Evolutionary conservation across 164 flowering plant genomes (phyloP), one percentile per base, ranked within the genome.

Genomic region (Nelumbo lutea): DNA sequence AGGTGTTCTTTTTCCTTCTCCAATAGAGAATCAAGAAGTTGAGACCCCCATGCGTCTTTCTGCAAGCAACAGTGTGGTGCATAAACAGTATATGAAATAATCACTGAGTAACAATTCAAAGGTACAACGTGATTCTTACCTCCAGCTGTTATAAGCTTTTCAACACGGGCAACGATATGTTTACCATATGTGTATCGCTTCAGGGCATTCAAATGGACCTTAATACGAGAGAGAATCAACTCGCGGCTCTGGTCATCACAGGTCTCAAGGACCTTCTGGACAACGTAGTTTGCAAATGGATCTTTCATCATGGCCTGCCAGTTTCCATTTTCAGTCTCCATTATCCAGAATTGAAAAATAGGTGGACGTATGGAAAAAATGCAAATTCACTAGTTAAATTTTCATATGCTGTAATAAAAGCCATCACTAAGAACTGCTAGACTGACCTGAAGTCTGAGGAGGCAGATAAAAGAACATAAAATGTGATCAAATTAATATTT

Each of bases 261-360:
- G 6, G 86, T 88, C 75, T 92, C 96, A 39, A 92, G 83, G 69
- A 92, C 88, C 79, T 90, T 92, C 75, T 90, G 94, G 60, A 92
- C 96, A 14, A 92, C 98, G 65, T 92, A 90, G 80, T 92, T 92
- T 59, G 91, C 98, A 80, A 85, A 92, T 15, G 84, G 93, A 80
- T 92, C 94, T 80, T 90, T 90, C 97, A 91, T 91, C 97, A 91
- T 91, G n/a, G 84, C 90, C 97, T 90, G 88, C 72, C 27, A 68
- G 42, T 62, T 68, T 63, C 38, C 71, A 68, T 60, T 64, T 51
- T 47, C 13, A 64, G n/a, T 47, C 43, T 50, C 15, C 3, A 4
- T 43, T 13, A 64, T 61, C 59, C 48, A 59, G 43, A 10, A 15
- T n/a, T 27, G 27, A 27, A 27, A 27, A 27, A 27, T 27, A 27